phyloP scores from a whole-genome alignment of 2,329 filamentous ascomycete genomes.

The Colletotrichum sidae region DNA sequence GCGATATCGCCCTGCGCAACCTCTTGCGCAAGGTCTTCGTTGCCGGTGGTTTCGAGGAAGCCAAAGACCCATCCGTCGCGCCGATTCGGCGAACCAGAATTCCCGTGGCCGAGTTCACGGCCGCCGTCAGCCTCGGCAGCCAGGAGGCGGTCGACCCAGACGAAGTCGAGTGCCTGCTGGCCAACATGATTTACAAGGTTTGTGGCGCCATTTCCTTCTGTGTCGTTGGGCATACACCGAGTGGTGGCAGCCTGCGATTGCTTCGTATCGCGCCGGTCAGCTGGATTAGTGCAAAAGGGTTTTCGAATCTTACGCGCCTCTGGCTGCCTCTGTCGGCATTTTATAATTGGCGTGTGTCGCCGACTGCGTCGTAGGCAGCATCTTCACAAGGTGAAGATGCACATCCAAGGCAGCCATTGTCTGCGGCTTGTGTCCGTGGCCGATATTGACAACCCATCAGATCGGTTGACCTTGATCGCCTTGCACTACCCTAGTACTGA shows the following conservation, averaged over 20 bases:
- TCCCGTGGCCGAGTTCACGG: slow-evolving; percentile 84
- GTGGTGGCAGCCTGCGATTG: slow-evolving; percentile 7
- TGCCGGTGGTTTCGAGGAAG: slow-evolving; percentile 82
- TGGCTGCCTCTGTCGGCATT: neutral
- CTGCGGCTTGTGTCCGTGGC: neutral
- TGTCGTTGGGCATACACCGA: neutral
- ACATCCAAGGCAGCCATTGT: slow-evolving; percentile 7
- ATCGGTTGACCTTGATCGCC: neutral
- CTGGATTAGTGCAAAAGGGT: neutral
- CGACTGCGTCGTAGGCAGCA: slow-evolving; percentile 22
- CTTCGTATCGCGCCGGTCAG: slow-evolving; percentile 4
- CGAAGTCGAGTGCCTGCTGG: slow-evolving; percentile 94
- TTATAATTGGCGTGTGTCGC: slow-evolving; percentile 4
- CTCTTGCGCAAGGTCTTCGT: slow-evolving; percentile 92
- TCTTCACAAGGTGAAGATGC: slow-evolving; percentile 2
- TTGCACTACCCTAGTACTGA: slow-evolving; percentile 48
- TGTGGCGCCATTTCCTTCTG: slow-evolving; percentile 41
- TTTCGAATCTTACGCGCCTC: neutral
- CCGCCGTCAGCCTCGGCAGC: slow-evolving; percentile 82
- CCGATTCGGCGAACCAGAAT: slow-evolving; percentile 80
- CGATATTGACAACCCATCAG: neutral
- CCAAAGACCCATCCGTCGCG: slow-evolving; percentile 74
- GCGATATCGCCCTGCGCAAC: slow-evolving; percentile 92
- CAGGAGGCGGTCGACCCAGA: slow-evolving; percentile 80
- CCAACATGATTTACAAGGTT: slow-evolving; percentile 99